Conservation (phyloP, 441 rosid species). For the Aleurites moluccanus region DNA sequence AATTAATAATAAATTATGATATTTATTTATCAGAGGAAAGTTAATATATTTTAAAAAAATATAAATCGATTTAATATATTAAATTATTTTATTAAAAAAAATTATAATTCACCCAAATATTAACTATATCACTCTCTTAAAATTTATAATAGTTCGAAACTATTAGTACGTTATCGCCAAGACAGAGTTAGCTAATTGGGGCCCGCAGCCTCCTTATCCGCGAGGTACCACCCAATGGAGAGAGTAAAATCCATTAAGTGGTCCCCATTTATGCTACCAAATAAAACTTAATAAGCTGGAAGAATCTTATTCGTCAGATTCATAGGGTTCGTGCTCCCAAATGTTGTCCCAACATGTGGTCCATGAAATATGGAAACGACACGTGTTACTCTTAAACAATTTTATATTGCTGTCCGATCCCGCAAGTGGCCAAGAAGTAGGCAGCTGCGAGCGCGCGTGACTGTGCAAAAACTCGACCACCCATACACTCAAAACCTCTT, state of each 20-base stretch:
- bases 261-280: slow-evolving; percentile 9
- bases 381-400: slow-evolving; percentile 7
- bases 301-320: slow-evolving; percentile 1
- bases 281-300: slow-evolving; percentile 2
- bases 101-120: too few relatives aligned
- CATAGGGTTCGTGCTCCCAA: not conserved
- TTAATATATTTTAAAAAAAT: too few relatives aligned
- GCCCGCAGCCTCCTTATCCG: too few relatives aligned
- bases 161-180: too few relatives aligned
- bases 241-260: slow-evolving; percentile 1
- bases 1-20: too few relatives aligned
- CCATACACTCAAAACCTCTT: not conserved
- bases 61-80: too few relatives aligned
- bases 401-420: slow-evolving; percentile 13
- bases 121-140: too few relatives aligned
- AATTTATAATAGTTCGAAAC: too few relatives aligned
- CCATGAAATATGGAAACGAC: slow-evolving; percentile 29
- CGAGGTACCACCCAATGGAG: too few relatives aligned
- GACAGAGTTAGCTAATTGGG: too few relatives aligned
- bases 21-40: too few relatives aligned
- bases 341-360: slow-evolving; percentile 32
- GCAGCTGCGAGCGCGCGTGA: not conserved
- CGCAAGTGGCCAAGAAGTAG: slow-evolving; percentile 18
- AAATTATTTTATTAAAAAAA: too few relatives aligned
- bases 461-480: not conserved